Evolutionary conservation across 1,139 yeast species (phyloP).

Genomic region (Yarrowia galli): DNA sequence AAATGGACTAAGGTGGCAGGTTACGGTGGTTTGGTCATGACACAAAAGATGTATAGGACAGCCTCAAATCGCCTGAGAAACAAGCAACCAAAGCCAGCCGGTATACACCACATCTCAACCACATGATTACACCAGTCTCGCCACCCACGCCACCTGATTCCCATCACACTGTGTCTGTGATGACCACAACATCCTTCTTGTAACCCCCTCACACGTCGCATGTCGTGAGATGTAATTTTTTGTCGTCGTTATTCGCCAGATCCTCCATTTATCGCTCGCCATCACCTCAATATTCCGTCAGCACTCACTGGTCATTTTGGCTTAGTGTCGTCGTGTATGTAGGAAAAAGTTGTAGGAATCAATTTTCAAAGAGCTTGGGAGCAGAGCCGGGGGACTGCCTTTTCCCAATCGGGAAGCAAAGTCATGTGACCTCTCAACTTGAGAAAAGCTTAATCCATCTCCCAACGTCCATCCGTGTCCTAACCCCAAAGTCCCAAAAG

Average conservation of each 20-base stretch:
- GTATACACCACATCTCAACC: neutral
- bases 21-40: no score
- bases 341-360: constrained; percentile 38
- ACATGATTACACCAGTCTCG: no score
- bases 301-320: constrained; percentile 39
- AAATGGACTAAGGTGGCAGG: no score
- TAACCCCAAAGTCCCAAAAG: neutral
- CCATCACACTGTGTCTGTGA: neutral
- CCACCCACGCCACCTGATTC: neutral
- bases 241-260: neutral
- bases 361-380: constrained; percentile 38
- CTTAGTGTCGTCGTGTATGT: constrained; percentile 39
- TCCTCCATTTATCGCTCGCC: neutral
- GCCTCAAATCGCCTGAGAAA: no score
- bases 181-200: neutral
- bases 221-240: neutral
- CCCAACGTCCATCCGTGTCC: neutral
- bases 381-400: constrained; percentile 26
- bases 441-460: neutral
- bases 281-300: constrained; percentile 13
- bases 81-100: no score
- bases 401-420: constrained; percentile 13
- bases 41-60: no score
- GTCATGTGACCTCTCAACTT: constrained; percentile 38
- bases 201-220: neutral